Base-by-base conservation (phyloP, 2,329 filamentous ascomycete species). In the Aspergillus sclerotialis region DNA sequence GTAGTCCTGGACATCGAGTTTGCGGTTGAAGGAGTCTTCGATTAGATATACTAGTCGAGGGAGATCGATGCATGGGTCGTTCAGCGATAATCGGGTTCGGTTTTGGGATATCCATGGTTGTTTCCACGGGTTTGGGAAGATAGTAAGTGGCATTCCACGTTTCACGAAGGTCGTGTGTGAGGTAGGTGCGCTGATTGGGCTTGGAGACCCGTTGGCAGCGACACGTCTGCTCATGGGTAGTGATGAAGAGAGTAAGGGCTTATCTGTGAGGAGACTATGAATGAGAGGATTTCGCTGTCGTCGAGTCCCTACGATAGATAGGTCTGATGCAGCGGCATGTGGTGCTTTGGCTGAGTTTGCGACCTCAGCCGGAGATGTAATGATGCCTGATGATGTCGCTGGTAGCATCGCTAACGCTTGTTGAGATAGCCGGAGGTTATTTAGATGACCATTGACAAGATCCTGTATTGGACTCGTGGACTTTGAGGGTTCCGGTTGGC, bases 211-310 rank as follows among this genome's bases (percentile, higher is more conserved):
- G 59, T 65, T 44, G 16, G 50, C 49, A n/a, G 46, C 41, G 2
- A 57, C 52, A 19, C 87, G 73, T 31, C 84, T 74, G 26, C 80
- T 76, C 5, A 80, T 72, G 0, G 92, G 92, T 0, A 98, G 69
- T 1, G 92, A 98, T 1, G 92, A 92, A 1, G 92, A 96, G 45
- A 88, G 83, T 10, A 89, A 76, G 0, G 92, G 90, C 52, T 94
- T 93, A 63, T 98, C 92, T 2, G 92, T 98, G 7, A 98, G 73
- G 1, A 98, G 76, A 50, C 95, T 96, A 62, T 98, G 88, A 29
- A 98, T 92, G 2, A 98, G 69, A 0, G 89, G 88, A 50, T 98
- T 98, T 52, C 76, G 76, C 37, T 78, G 74, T 60, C 73, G 65
- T 58, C 73, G 69, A 34, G 74, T 78, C 37, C 68, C 68, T 38